These are phyloP conservation scores for Wakefieldia striispora DNA, from an alignment of 768 basidiomycete genomes.

Conservation along the genomic window DNA sequence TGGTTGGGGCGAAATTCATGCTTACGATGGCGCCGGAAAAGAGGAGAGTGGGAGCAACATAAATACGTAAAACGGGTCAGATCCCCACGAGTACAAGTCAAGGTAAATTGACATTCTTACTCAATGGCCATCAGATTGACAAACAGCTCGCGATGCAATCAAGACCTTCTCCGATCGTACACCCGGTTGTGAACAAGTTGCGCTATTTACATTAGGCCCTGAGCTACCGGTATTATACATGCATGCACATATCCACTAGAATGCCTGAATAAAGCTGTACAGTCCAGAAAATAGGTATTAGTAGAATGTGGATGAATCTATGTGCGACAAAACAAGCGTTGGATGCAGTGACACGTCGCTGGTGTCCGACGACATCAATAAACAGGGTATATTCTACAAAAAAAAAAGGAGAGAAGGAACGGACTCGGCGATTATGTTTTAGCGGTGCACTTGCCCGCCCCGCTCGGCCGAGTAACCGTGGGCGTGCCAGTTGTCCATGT, in stretches of 20 bases:
- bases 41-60: constrained; percentile 5
- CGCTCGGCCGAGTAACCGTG: constrained; percentile 60
- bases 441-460: constrained; percentile 56
- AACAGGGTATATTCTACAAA: constrained; percentile 37
- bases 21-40: constrained; percentile 10
- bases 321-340: constrained; percentile 9
- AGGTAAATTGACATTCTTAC: constrained; percentile 32
- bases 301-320: constrained; percentile 33
- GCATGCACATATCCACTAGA: constrained; percentile 39
- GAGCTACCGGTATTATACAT: constrained; percentile 33
- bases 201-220: constrained; percentile 35
- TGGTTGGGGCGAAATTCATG: background rate
- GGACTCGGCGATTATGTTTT: constrained; percentile 18
- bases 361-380: constrained; percentile 32
- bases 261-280: constrained; percentile 36
- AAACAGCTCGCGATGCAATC: constrained; percentile 15
- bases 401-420: background rate
- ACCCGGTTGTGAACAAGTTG: constrained; percentile 5
- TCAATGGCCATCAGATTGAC: constrained; percentile 33
- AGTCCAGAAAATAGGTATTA: constrained; percentile 34
- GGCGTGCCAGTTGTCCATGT: constrained; percentile 60
- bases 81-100: constrained; percentile 20
- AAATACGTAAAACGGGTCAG: constrained; percentile 28
- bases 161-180: constrained; percentile 2
- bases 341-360: constrained; percentile 9